Evolutionary conservation across 768 basidiomycete genomes (phyloP).

Genomic region (Trametes punicea): DNA sequence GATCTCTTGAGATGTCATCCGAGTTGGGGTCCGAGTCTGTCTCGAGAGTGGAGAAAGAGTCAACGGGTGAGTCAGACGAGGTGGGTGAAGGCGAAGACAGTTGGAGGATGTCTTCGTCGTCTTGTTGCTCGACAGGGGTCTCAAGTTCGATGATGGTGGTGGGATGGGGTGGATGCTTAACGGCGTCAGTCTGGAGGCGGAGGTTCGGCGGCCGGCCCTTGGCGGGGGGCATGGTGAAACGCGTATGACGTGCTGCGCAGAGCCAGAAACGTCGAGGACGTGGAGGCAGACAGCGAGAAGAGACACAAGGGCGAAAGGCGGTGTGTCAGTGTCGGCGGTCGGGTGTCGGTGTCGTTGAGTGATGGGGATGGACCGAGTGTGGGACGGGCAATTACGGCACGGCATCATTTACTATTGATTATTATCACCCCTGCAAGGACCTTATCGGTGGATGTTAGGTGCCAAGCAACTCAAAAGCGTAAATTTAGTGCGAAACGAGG

Average conservation of each 20-base stretch:
- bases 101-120: constrained; percentile 28
- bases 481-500: neutral
- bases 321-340: too few species aligned
- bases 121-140: constrained; percentile 35
- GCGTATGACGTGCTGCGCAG: neutral
- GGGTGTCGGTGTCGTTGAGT: too few species aligned
- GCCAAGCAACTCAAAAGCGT: neutral
- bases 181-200: constrained; percentile 34
- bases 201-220: constrained; percentile 52
- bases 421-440: neutral
- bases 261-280: constrained; percentile 1
- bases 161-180: constrained; percentile 23
- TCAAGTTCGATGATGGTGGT: constrained; percentile 34
- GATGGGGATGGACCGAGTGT: neutral
- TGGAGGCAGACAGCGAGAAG: constrained; percentile 10
- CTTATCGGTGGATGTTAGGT: neutral
- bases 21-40: constrained; percentile 28
- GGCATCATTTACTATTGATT: too few species aligned
- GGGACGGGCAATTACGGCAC: too few species aligned
- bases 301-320: neutral
- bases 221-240: constrained; percentile 28
- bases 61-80: constrained; percentile 29
- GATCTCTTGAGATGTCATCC: constrained; percentile 66
- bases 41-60: constrained; percentile 22
- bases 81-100: constrained; percentile 32